Percentiles rank a stretch among this genome's conserved stretches.
phyloP scores from a whole-genome alignment of 148 eudicot species.

The Nyssa sinensis region DNA sequence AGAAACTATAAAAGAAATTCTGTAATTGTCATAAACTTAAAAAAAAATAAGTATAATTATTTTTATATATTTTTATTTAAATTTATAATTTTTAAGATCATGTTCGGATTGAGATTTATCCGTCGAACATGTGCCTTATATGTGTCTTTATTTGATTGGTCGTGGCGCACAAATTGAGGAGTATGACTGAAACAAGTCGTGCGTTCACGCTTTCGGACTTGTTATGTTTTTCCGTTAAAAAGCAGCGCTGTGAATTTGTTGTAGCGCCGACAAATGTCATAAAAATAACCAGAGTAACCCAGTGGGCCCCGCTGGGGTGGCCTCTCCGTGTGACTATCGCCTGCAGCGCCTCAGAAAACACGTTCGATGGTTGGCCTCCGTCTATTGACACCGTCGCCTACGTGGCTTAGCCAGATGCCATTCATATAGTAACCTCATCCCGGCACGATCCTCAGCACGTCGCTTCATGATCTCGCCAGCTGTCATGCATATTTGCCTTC shows the following conservation, averaged over 20 bases:
- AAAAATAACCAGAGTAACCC: too few relatives aligned
- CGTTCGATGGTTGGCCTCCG: conserved; percentile 12
- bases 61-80: too few relatives aligned
- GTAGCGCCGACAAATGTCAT: too few relatives aligned
- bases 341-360: conserved; percentile 21
- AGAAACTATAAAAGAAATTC: too few relatives aligned
- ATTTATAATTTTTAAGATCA: too few relatives aligned
- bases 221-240: too few relatives aligned
- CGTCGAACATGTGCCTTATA: not conserved
- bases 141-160: not conserved
- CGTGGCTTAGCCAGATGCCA: not conserved
- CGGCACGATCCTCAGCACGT: not conserved
- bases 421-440: not conserved
- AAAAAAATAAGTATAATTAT: too few relatives aligned
- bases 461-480: not conserved
- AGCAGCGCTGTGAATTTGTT: too few relatives aligned
- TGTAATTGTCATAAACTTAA: too few relatives aligned
- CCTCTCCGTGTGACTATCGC: conserved; percentile 19
- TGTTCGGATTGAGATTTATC: too few relatives aligned
- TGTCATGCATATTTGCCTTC: not conserved
- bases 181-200: not conserved
- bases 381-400: not conserved
- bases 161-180: not conserved
- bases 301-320: conserved; percentile 6
- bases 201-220: not conserved